Evolutionary conservation across 2,329 filamentous ascomycete species (phyloP).

Genomic region (Ceratocystis lukuohia): DNA sequence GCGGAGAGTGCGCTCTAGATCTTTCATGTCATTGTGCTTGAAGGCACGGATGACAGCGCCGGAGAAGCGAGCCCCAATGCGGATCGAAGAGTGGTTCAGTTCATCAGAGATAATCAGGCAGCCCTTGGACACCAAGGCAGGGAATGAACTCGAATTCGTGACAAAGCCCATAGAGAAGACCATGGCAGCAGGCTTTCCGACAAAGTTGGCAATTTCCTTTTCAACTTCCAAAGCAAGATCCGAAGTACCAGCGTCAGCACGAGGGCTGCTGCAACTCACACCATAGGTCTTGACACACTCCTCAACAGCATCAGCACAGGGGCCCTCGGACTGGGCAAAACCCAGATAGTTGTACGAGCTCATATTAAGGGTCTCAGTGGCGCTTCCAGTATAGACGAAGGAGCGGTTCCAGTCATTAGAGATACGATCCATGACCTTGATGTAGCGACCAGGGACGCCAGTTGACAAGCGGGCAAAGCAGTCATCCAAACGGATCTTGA

Average conservation of each 20-base stretch:
- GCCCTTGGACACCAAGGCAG: slow-evolving; percentile 81
- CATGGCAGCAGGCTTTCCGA: slow-evolving; percentile 89
- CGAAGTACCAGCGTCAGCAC: slow-evolving; percentile 71
- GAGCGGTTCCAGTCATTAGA: slow-evolving; percentile 85
- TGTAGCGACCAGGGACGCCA: slow-evolving; percentile 85
- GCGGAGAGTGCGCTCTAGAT: slow-evolving; percentile 73
- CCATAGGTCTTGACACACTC: slow-evolving; percentile 74
- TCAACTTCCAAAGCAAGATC: slow-evolving; percentile 85
- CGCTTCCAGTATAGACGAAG: slow-evolving; percentile 79
- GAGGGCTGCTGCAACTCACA: slow-evolving; percentile 66
- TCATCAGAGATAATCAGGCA: slow-evolving; percentile 93
- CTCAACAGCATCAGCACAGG: slow-evolving; percentile 88
- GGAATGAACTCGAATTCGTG: slow-evolving; percentile 87
- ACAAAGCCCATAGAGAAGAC: slow-evolving; percentile 99
- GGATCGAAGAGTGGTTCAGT: slow-evolving; percentile 94
- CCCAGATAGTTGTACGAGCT: slow-evolving; percentile 99
- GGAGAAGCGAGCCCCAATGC: slow-evolving; percentile 84
- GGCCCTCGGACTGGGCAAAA: slow-evolving; percentile 93
- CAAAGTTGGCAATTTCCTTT: slow-evolving; percentile 74
- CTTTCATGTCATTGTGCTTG: slow-evolving; percentile 90
- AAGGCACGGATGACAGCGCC: slow-evolving; percentile 92
- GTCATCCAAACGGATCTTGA: slow-evolving; percentile 93
- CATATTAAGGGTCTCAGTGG: slow-evolving; percentile 92
- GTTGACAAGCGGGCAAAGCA: slow-evolving; percentile 88
- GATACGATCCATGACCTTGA: slow-evolving; percentile 80